Percentiles rank a stretch among this genome's conserved stretches.
Conservation (phyloP, 2,329 filamentous ascomycete genomes). For the Hymenoscyphus occultus region DNA sequence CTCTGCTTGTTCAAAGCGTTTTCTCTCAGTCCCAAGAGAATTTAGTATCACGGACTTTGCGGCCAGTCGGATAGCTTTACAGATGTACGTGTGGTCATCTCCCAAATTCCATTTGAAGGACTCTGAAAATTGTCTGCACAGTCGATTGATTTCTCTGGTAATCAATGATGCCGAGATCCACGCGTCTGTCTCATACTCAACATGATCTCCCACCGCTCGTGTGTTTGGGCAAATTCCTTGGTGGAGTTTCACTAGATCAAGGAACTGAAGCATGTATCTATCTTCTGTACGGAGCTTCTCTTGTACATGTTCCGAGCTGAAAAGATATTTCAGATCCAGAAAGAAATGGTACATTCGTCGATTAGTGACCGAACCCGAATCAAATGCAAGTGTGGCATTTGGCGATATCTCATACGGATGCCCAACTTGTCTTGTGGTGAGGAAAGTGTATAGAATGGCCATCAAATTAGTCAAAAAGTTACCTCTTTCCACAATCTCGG, state of each 20-base stretch:
- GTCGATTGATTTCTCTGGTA: constrained; percentile 88
- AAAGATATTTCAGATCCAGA: constrained; percentile 85
- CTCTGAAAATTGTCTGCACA: constrained; percentile 85
- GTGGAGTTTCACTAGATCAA: constrained; percentile 92
- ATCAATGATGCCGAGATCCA: constrained; percentile 97
- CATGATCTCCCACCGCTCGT: constrained; percentile 87
- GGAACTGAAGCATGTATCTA: constrained; percentile 87
- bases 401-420: constrained; percentile 87
- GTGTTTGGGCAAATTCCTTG: constrained; percentile 96
- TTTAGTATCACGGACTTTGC: constrained; percentile 84
- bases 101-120: constrained; percentile 70
- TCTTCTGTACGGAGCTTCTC: constrained; percentile 77
- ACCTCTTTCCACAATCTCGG: constrained; percentile 88
- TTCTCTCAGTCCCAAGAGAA: constrained; percentile 83
- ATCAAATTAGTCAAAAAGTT: constrained; percentile 95
- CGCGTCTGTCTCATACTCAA: constrained; percentile 96
- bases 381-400: constrained; percentile 83
- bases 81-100: constrained; percentile 65
- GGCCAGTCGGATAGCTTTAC: constrained; percentile 67
- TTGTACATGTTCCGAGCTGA: constrained; percentile 85
- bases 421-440: constrained; percentile 92
- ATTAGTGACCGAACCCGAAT: constrained; percentile 92
- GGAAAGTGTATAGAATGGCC: constrained; percentile 95
- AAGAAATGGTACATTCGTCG: constrained; percentile 98
- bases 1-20: constrained; percentile 81